Evolutionary conservation across 1,284 basidiomycete genomes (phyloP).

Genomic region (Pyrrhoderma lamaoense): DNA sequence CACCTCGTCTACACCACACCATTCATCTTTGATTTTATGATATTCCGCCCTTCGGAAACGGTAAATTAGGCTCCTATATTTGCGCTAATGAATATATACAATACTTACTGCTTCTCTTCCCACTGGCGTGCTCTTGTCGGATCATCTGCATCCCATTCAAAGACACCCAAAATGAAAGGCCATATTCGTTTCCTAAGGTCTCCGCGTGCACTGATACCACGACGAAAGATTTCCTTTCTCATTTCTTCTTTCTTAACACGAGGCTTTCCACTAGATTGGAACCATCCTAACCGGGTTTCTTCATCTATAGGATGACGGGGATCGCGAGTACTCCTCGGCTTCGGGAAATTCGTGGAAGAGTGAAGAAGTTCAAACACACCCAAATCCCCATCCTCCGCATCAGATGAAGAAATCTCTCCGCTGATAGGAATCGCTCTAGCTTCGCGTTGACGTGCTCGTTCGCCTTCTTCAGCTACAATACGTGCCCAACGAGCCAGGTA

Average conservation of each 20-base stretch:
- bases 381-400: slow-evolving; percentile 58
- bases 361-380: slow-evolving; percentile 88
- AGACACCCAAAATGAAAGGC: slow-evolving; percentile 85
- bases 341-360: slow-evolving; percentile 68
- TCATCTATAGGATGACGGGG: slow-evolving; percentile 66
- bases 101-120: slow-evolving; percentile 55
- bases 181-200: slow-evolving; percentile 67
- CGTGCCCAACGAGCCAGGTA: slow-evolving; percentile 97
- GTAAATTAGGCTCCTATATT: slow-evolving; percentile 3
- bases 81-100: not conserved
- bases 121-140: slow-evolving; percentile 49
- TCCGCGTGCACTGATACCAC: slow-evolving; percentile 53
- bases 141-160: slow-evolving; percentile 66
- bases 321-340: slow-evolving; percentile 66
- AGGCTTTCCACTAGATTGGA: slow-evolving; percentile 60
- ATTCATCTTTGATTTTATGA: slow-evolving; percentile 61
- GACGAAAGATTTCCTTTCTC: slow-evolving; percentile 66
- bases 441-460: slow-evolving; percentile 74
- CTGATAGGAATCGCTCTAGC: slow-evolving; percentile 47
- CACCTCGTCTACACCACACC: slow-evolving; percentile 76
- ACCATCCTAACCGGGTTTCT: slow-evolving; percentile 66
- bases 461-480: slow-evolving; percentile 93
- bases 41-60: slow-evolving; percentile 52
- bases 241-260: slow-evolving; percentile 62
- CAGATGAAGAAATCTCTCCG: slow-evolving; percentile 30